Percentiles rank a stretch among this genome's conserved stretches.
Evolutionary conservation across 768 basidiomycete genomes (phyloP).

Genomic region (Symmetrospora coprosmae): DNA sequence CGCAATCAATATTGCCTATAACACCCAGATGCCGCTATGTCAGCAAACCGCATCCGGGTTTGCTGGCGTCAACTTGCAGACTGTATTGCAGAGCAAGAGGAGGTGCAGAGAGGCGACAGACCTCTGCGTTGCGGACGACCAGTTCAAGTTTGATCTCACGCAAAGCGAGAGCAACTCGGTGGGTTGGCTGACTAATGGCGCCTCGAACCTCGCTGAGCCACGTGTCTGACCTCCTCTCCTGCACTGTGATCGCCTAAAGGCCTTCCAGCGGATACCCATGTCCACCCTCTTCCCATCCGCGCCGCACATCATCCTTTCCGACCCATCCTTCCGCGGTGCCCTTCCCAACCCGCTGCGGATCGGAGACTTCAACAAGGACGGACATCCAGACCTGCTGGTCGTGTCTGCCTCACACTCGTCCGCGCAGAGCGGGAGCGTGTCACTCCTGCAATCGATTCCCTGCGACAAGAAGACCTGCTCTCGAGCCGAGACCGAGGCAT

Average conservation of each 20-base stretch:
- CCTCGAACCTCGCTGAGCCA: background rate
- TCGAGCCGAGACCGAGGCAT: conserved; percentile 31
- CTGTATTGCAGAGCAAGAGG: too few relatives aligned
- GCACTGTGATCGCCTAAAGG: too few relatives aligned
- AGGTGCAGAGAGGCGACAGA: conserved; percentile 61
- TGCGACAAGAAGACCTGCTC: conserved; percentile 33
- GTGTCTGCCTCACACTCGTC: conserved; percentile 14
- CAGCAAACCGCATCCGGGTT: conserved; percentile 43
- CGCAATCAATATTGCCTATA: conserved; percentile 79
- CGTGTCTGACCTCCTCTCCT: conserved; percentile 1
- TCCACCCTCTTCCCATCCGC: conserved; percentile 45
- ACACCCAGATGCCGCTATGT: conserved; percentile 78
- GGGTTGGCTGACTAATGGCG: conserved; percentile 27
- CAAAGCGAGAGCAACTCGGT: conserved; percentile 44
- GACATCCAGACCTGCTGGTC: conserved; percentile 70
- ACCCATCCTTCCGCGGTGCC: conserved; percentile 51
- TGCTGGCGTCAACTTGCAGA: too few relatives aligned
- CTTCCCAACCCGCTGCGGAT: conserved; percentile 64
- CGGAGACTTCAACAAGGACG: conserved; percentile 84
- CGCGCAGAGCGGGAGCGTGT: conserved; percentile 29
- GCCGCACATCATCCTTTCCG: conserved; percentile 51
- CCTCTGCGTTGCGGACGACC: conserved; percentile 66
- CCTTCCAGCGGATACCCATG: conserved; percentile 54
- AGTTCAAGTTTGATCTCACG: conserved; percentile 62
- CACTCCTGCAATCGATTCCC: conserved; percentile 35